Evolutionary conservation across 345 rosid genomes (phyloP).

Genomic region (Bretschneidera sinensis): DNA sequence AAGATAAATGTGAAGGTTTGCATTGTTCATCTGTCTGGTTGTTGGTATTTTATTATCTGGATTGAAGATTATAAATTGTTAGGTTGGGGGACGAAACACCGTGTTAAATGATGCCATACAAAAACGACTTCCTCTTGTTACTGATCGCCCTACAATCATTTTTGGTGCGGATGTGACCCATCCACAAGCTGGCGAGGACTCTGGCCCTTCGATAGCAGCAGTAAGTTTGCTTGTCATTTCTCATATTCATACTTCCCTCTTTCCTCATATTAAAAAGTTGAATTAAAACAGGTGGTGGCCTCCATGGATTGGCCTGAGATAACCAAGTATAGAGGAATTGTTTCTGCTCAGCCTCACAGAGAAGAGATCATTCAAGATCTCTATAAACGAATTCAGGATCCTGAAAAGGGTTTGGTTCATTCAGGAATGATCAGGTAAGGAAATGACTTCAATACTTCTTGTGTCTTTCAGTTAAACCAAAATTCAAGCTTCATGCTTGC

Average conservation of each 20-base stretch:
- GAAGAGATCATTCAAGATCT: conserved; percentile 72
- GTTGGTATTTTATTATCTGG: not conserved
- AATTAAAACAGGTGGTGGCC: conserved; percentile 61
- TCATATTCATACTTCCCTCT: not conserved
- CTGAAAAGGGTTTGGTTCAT: conserved; percentile 24
- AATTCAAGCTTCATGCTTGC: not conserved
- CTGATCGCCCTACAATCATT: conserved; percentile 63
- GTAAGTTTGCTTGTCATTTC: conserved; percentile 27
- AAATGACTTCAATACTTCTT: not conserved
- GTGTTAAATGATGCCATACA: conserved; percentile 53
- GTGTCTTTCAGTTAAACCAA: not conserved
- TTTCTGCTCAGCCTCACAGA: conserved; percentile 63
- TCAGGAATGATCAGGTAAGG: conserved; percentile 66
- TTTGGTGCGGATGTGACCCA: conserved; percentile 87
- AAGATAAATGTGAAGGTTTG: conserved; percentile 85
- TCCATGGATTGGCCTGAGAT: conserved; percentile 91
- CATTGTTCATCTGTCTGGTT: not conserved
- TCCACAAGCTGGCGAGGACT: conserved; percentile 72
- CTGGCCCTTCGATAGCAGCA: conserved; percentile 79
- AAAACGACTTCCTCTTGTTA: conserved; percentile 42
- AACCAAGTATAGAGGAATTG: conserved; percentile 62
- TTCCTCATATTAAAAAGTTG: not conserved
- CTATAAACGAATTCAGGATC: conserved; percentile 31
- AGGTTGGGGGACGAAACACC: conserved; percentile 79
- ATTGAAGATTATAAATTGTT: not conserved